Evolutionary conservation across 331 rosid genomes (phyloP), one percentile per base, ranked within the genome.

Genomic region (Telfairia occidentalis): DNA sequence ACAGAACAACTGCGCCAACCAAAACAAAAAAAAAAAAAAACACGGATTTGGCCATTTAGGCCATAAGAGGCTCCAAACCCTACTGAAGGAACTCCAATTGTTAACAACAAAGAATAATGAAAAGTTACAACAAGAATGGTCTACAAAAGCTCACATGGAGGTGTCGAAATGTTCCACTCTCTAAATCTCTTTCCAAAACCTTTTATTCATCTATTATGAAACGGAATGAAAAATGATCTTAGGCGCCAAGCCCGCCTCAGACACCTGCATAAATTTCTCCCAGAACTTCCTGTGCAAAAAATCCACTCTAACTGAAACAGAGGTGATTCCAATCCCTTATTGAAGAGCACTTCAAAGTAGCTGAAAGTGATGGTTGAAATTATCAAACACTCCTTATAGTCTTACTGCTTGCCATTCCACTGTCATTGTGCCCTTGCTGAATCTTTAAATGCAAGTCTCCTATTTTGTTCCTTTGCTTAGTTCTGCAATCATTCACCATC

Each of bases 401-500:
- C 70, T 37, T 9, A 21, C 50, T 38, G 32, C n/a, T 21, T 37
- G 2, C 19, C 9, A 12, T 12, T 64, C 9, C 32, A 65, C 8
- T 67, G 54, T 67, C 16, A 28, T 21, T 67, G 12, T 23, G 35
- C 53, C 40, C 4, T 67, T 38, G 34, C 9, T 42, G 74, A 42
- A 15, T 15, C 40, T 26, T 69, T 1, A 43, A 43, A 69, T 69
- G 38, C 23, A 69, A 69, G 55, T 24, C 24, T 69, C 74, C 74
- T 11, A 6, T 38, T 26, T 69, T 67, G 43, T 13, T 15, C 23
- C 40, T 40, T 26, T 60, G 43, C 16, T 60, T 26, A 7, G 55
- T 69, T 69, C 74, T 69, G 38, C 74, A 43, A 69, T 43, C 24
- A 69, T 69, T 69, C 74, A 45, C 23, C 7, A 69, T 69, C 38